Base-by-base conservation (phyloP, 2,329 filamentous ascomycete genomes). In the Curvularia sp. region DNA sequence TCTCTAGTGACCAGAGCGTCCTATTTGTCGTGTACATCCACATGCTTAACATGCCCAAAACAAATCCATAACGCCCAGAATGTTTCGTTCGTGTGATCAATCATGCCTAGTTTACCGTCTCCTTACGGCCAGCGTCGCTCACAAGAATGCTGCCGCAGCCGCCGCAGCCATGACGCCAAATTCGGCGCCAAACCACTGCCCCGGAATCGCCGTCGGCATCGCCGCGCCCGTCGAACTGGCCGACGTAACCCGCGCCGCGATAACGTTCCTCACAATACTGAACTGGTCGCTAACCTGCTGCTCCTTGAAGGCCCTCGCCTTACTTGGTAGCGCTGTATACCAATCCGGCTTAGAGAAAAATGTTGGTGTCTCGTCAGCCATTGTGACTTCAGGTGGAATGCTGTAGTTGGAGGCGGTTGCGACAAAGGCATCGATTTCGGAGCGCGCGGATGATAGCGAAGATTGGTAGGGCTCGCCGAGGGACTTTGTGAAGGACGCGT, bases 281-380 rank as follows among this genome's bases (percentile, higher is more conserved):
- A 71, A 74, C 60, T 74, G 68, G 46, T 72, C 67, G 10, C 49
- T 50, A 10, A 74, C 71, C 62, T 74, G 71, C 47, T 66, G 62
- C 53, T 74, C 72, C 62, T 74, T 74, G 55, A 73, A 74, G 24
- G 59, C 56, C 26, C 64, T 53, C n/a, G 63, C 72, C 20, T 60
- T 60, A 35, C 60, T 68, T 24, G 72, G 72, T 50, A 74, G 60
- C 52, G 72, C 70, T 13, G 62, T 64, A 22, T 74, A 74, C 72
- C 72, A 74, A 12, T 63, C 55, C 24, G 72, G 72, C 33, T 53
- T 59, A 18, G 62, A 66, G 30, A 63, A 65, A 52, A 62, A 70
- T 5, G 68, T 69, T 12, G 67, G 68, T 2, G 66, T 69, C 3
- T 62, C 58, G 2, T 50, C 57, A 4, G 60, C 57, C 20, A 68